phyloP scores from a whole-genome alignment of 2,329 filamentous ascomycete species.

The Colletotrichum spinosum region DNA sequence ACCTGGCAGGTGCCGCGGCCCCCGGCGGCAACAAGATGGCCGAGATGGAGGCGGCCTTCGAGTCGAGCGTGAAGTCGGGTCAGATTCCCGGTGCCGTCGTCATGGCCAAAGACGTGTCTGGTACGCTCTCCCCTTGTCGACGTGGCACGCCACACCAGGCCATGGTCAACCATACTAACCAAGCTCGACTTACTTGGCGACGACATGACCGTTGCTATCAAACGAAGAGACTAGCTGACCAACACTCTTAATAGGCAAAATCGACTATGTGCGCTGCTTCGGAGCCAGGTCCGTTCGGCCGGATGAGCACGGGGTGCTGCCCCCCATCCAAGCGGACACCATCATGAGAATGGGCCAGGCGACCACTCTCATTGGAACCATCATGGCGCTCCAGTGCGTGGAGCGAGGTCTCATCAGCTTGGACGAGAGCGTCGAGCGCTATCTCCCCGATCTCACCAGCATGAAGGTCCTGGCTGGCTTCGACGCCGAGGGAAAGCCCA shows the following conservation, averaged over 20 bases:
- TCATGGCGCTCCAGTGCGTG: conserved; percentile 65
- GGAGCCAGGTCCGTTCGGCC: conserved; percentile 8
- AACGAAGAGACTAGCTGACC: conserved; percentile 1
- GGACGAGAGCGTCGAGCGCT: conserved; percentile 55
- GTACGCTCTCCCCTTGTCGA: conserved; percentile 1
- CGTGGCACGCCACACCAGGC: no score
- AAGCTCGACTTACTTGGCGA: no score
- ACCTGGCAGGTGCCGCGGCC: background rate
- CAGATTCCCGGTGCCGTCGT: conserved; percentile 13
- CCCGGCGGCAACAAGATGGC: background rate
- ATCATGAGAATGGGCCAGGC: conserved; percentile 50
- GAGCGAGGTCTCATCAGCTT: conserved; percentile 62
- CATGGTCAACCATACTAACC: no score
- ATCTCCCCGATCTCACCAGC: conserved; percentile 60
- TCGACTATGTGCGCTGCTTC: conserved; percentile 22
- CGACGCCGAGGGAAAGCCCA: conserved; percentile 51
- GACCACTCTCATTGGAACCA: conserved; percentile 59
- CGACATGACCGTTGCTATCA: no score
- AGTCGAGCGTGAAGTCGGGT: conserved; percentile 7
- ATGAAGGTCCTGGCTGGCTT: conserved; percentile 63
- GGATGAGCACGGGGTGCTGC: conserved; percentile 44
- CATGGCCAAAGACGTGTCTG: conserved; percentile 14
- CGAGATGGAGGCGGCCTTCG: conserved; percentile 9
- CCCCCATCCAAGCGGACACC: conserved; percentile 45
- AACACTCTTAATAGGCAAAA: conserved; percentile 1